phyloP scores from a whole-genome alignment of 495 filamentous ascomycete species.

The Penicillium simplicissimum region DNA sequence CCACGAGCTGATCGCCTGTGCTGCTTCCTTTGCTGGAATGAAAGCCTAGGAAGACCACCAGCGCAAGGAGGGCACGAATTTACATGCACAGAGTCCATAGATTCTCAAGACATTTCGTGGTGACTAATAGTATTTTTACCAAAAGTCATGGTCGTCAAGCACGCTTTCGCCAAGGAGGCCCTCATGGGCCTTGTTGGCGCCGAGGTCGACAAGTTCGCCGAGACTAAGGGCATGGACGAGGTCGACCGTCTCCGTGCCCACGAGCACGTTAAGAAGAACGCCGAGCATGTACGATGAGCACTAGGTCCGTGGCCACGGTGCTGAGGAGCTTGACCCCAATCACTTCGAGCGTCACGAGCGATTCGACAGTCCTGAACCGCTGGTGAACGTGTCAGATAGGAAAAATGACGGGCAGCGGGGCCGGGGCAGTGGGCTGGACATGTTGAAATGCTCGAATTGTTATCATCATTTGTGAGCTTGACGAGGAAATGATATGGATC shows the following conservation, averaged over 20 bases:
- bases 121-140: neutral
- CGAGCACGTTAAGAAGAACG: conserved; percentile 65
- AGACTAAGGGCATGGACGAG: conserved; percentile 75
- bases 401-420: neutral
- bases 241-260: conserved; percentile 67
- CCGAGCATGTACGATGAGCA: conserved; percentile 65
- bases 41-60: conserved; percentile 78
- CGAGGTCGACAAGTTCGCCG: conserved; percentile 76
- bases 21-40: conserved; percentile 77
- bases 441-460: neutral
- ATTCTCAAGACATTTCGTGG: neutral
- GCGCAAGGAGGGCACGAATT: conserved; percentile 62
- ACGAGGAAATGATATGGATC: conserved; percentile 20
- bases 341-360: conserved; percentile 37
- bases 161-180: conserved; percentile 76
- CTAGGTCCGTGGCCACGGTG: conserved; percentile 46
- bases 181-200: conserved; percentile 69
- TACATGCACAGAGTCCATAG: neutral
- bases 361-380: conserved; percentile 23
- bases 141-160: conserved; percentile 67
- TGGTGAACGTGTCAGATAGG: conserved; percentile 16
- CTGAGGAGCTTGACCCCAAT: conserved; percentile 47
- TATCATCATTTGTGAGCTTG: neutral
- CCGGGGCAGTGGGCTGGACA: neutral
- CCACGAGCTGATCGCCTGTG: conserved; percentile 75